These are phyloP conservation scores for Ceratobasidium sp. DNA, from an alignment of 1,284 basidiomycete species.

Conservation along the genomic window DNA sequence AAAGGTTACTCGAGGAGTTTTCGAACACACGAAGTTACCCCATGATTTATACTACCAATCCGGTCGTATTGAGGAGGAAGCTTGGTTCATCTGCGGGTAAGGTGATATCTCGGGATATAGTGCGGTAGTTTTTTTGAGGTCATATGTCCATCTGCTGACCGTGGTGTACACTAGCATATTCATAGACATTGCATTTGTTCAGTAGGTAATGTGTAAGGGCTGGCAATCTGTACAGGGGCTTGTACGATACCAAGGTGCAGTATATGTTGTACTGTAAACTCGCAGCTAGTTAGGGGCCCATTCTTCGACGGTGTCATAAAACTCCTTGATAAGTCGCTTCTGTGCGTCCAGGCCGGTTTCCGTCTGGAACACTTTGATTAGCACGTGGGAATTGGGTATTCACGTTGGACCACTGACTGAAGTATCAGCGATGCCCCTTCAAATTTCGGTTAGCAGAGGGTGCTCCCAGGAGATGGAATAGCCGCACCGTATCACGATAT, in stretches of 20 bases:
- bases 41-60: slow-evolving; percentile 14
- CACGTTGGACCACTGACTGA: slow-evolving; percentile 60
- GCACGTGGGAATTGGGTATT: not conserved
- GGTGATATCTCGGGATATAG: slow-evolving; percentile 37
- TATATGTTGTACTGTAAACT: too few relatives aligned
- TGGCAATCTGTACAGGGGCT: too few relatives aligned
- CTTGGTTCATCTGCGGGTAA: slow-evolving; percentile 37
- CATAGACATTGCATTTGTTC: not conserved
- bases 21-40: not conserved
- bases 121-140: too few relatives aligned
- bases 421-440: slow-evolving; percentile 71
- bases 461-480: not conserved
- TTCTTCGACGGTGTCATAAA: slow-evolving; percentile 87
- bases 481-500: slow-evolving; percentile 75
- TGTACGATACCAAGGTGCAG: too few relatives aligned
- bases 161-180: not conserved
- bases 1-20: not conserved
- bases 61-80: slow-evolving; percentile 40
- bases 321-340: slow-evolving; percentile 83
- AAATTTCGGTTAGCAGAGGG: slow-evolving; percentile 12
- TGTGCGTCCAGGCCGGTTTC: slow-evolving; percentile 82
- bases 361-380: slow-evolving; percentile 56
- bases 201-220: not conserved
- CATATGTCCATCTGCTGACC: too few relatives aligned
- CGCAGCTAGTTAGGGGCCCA: slow-evolving; percentile 62